Evolutionary conservation across 805 yeast genomes (phyloP), one percentile per base, ranked within the genome.

Genomic region (Lachancea quebecensis): DNA sequence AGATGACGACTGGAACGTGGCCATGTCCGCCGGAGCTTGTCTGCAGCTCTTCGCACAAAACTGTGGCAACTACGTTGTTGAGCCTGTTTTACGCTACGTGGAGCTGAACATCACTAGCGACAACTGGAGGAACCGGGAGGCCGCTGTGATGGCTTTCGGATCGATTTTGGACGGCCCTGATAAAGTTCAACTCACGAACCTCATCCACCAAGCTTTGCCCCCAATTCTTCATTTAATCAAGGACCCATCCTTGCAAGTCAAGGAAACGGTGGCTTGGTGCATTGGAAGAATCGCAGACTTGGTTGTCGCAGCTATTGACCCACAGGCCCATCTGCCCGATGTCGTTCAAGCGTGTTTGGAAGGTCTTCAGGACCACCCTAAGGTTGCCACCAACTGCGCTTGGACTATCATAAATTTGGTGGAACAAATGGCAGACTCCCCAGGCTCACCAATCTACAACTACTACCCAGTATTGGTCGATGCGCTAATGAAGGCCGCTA

Each of bases 11-110:
- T 93, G 99, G 99, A 86, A 90, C 49, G 95, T 88, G 35, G 81
- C 96, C 9, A 91, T 91, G 98, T 97, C 98, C 41, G 96, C 99
- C 1, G 99, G 96, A 58, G 90, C 97, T 11, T 93, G 98, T 68
- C 71, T 93, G 60, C 96, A 88, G 69, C 74, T 93, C 50, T 90
- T 87, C 67, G 96, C 99, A 3, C 95, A 85, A 65, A 80, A 84
- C 58, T 85, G 95, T 41, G 95, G 91, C 11, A 81, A 84, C 60
- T 81, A 81, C 53, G 90, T 93, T 33, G 87, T 91, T 37, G 85
- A 81, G 51, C 91, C 95, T 35, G 85, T 95, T 4, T 68, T 93
- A 51, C 75, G 73, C 45, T 93, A 89, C 70, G 96, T 93, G 29
- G 90, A 82, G 55, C 72, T 76, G 38, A 85, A 86, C 60, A 75